Conservation (phyloP, 371 early-diverging fungal genomes). For the Mucor saturninus region DNA sequence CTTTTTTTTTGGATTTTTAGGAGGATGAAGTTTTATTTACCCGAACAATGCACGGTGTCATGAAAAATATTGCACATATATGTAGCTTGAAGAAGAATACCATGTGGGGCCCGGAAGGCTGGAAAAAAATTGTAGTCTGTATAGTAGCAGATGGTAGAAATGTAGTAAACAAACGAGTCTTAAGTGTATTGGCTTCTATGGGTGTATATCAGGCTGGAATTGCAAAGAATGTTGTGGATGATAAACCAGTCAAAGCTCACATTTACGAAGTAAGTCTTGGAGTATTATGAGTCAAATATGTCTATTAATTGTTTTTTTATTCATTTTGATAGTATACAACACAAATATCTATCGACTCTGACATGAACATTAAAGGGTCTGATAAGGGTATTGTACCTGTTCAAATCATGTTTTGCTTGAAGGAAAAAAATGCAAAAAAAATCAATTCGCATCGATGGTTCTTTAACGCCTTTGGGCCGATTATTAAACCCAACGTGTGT, state of each 20-base stretch:
- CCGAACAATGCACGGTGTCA: constrained; percentile 76
- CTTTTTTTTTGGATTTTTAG: constrained; percentile 24
- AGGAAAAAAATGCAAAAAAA: constrained; percentile 75
- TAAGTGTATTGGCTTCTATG: constrained; percentile 65
- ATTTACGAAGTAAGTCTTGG: constrained; percentile 69
- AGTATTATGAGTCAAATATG: neutral
- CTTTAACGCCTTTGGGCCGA: constrained; percentile 83
- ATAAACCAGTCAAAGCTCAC: constrained; percentile 74
- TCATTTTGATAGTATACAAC: constrained; percentile 73
- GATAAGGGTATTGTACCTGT: constrained; percentile 78
- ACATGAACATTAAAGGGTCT: constrained; percentile 74
- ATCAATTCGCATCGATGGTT: constrained; percentile 93
- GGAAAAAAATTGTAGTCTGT: constrained; percentile 87
- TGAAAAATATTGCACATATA: constrained; percentile 81
- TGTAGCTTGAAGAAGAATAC: constrained; percentile 63
- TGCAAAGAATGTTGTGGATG: constrained; percentile 65
- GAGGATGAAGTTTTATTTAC: constrained; percentile 71
- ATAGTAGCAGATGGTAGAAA: constrained; percentile 86
- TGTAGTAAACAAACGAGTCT: constrained; percentile 62
- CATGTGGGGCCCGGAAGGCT: constrained; percentile 77
- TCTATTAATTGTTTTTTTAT: neutral
- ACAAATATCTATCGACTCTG: constrained; percentile 79
- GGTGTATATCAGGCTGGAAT: constrained; percentile 81
- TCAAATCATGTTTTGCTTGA: constrained; percentile 83
- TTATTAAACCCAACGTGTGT: constrained; percentile 78